Conservation (phyloP, 2,329 filamentous ascomycete genomes). For the Pyricularia grisea region DNA sequence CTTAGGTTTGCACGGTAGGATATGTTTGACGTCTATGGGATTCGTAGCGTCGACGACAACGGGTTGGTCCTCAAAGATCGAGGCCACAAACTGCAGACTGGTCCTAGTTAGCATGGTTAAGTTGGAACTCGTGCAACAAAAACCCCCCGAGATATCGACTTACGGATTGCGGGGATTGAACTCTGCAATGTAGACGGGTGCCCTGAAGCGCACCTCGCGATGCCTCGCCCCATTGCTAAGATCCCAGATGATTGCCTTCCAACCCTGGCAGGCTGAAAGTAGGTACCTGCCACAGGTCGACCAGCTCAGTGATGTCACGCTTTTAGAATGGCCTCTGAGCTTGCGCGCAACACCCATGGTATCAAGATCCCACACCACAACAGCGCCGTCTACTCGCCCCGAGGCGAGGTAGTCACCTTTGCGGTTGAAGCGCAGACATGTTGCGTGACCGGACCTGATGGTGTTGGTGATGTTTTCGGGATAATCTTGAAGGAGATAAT, state of each 20-base stretch:
- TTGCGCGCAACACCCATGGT: conserved; percentile 96
- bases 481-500: conserved; percentile 67
- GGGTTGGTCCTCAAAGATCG: conserved; percentile 88
- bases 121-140: not conserved
- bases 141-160: conserved; percentile 16
- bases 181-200: conserved; percentile 92
- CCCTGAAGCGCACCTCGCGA: conserved; percentile 82
- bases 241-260: conserved; percentile 96
- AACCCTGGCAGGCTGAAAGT: conserved; percentile 87
- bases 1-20: conserved; percentile 73
- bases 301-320: conserved; percentile 94
- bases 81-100: conserved; percentile 78
- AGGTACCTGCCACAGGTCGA: conserved; percentile 85
- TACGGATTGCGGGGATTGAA: conserved; percentile 86
- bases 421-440: conserved; percentile 77
- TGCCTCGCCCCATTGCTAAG: conserved; percentile 59
- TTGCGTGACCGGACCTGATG: conserved; percentile 62
- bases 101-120: not conserved
- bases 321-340: conserved; percentile 82
- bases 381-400: conserved; percentile 85
- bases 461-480: conserved; percentile 84
- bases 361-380: conserved; percentile 94
- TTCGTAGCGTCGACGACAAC: conserved; percentile 74
- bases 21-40: conserved; percentile 61
- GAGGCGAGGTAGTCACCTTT: conserved; percentile 92